Base-by-base conservation (phyloP, 2,329 filamentous ascomycete genomes). In the Colletotrichum trifolii region DNA sequence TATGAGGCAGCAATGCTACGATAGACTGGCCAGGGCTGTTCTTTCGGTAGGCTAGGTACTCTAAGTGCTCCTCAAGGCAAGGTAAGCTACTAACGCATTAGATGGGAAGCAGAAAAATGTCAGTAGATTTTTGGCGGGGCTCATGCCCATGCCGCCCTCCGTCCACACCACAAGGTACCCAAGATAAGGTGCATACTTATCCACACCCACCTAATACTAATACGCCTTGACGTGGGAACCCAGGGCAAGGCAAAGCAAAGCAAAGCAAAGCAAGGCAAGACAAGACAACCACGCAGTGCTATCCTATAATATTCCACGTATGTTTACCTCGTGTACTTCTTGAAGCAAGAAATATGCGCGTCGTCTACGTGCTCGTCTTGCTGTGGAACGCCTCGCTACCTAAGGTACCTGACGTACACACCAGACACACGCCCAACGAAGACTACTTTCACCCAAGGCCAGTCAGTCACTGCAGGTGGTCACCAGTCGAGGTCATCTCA, bases 71-170 rank as follows among this genome's bases (percentile, higher is more conserved):
- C 17, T 17, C 17, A 17, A 17, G 17, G 17, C 3, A 57, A 50
- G 59, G 52, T 46, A 4, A 56, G 50, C 52, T 39, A 38, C 45
- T 8, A 50, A 35, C 36, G 63, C 63, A 52, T n/a, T 66, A 59
- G 63, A 66, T 58, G 63, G 60, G 63, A 54, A 66, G 57, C 40
- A 34, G 55, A 66, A 66, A 66, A 66, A 54, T 59, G 64, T 34
- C 54, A 59, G 60, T 46, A 55, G 42, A 38, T 55, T 61, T 65
- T 65, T 65, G 62, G 64, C 54, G 64, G 64, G 64, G 64, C 58
- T 66, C 7, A 52, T 53, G 50, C 33, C 55, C 34, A 33, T 45
- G 46, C 33, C 52, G 39, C 25, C 13, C 49, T 39, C 36, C 49
- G 34, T 10, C 39, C 39, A 13, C 50, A 54, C 50, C 25, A 25